A percentile compares a stretch with the other conserved stretches of the same genome.
Conservation (phyloP, 306 rosid genomes). For the Cucurbita pepo region DNA sequence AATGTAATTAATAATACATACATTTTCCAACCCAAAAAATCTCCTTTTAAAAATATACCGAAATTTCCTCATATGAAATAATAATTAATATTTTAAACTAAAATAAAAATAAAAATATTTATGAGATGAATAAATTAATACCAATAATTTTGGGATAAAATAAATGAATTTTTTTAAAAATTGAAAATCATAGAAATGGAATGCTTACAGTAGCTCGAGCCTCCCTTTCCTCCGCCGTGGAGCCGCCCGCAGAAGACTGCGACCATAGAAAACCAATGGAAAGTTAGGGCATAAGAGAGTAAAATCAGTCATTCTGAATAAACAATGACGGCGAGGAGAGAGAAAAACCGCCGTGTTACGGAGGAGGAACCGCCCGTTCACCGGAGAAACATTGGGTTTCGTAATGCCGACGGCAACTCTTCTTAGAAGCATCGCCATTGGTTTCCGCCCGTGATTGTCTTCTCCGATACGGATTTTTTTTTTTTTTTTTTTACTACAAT, state of each 20-base stretch:
- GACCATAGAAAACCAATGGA: background rate
- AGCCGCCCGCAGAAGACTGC: background rate
- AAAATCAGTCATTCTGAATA: background rate
- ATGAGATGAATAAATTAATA: no score
- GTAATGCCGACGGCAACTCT: conserved; percentile 30
- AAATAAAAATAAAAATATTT: no score
- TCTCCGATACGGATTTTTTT: background rate
- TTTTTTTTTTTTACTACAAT: no score
- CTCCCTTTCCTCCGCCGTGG: background rate
- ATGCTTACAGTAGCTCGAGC: background rate
- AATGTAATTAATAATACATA: no score
- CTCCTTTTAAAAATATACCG: no score
- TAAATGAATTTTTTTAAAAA: no score
- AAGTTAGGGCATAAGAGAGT: background rate
- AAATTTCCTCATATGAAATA: no score
- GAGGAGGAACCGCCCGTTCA: background rate
- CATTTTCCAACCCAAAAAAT: no score
- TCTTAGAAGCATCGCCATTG: conserved; percentile 63
- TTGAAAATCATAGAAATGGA: background rate
- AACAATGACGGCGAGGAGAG: background rate
- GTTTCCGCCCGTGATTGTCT: background rate
- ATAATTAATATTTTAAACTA: no score
- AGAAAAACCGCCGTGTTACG: no score
- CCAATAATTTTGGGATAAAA: no score
- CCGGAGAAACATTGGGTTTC: conserved; percentile 18